Conservation (phyloP, 2,329 filamentous ascomycete species). For the Colletotrichum australisinense region DNA sequence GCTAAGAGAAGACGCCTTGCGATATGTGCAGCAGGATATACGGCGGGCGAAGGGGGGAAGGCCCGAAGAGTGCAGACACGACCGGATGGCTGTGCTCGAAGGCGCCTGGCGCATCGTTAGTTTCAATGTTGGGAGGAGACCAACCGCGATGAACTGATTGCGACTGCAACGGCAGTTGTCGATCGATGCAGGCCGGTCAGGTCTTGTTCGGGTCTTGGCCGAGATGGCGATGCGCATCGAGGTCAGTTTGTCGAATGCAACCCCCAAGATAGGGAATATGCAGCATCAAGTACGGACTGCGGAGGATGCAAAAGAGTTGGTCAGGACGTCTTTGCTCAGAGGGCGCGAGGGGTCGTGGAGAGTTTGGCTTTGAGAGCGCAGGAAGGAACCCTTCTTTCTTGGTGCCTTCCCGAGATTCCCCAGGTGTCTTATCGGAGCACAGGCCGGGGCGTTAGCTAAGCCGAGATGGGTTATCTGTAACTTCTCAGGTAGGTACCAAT, state of each 20-base stretch:
- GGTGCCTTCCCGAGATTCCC: neutral
- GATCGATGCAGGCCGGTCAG: neutral
- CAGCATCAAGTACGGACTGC: neutral
- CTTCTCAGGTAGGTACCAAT: no score
- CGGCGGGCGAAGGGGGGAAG: neutral
- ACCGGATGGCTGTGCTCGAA: slow-evolving; percentile 23
- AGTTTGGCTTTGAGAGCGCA: neutral
- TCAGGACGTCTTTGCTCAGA: neutral
- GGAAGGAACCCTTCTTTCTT: neutral
- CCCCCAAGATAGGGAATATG: neutral
- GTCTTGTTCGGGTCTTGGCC: neutral
- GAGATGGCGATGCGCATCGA: neutral
- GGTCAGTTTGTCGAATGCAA: neutral
- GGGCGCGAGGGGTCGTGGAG: neutral
- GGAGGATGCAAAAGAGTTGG: neutral
- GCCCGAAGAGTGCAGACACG: slow-evolving; percentile 34
- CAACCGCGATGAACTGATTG: neutral
- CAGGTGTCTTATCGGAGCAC: neutral
- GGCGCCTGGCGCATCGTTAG: slow-evolving; percentile 20
- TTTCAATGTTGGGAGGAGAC: slow-evolving; percentile 9
- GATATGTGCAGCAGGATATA: neutral
- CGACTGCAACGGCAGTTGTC: neutral
- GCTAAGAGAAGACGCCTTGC: neutral
- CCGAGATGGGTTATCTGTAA: neutral
- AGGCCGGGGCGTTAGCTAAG: neutral